Evolutionary conservation across 169 alveolate species (phyloP).

Genomic region (Plasmodium adleri): DNA sequence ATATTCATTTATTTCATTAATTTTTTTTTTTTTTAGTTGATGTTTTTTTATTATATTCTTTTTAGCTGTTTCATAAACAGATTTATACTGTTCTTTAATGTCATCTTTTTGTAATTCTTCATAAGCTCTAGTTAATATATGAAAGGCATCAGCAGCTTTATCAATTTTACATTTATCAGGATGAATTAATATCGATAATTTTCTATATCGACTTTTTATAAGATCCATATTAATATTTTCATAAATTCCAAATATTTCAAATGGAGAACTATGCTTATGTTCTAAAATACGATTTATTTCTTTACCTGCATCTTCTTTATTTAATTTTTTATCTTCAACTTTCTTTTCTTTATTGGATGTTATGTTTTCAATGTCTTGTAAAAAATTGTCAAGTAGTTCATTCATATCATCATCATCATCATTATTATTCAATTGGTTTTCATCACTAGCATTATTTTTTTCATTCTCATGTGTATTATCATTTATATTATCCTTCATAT

Average conservation of each 20-base stretch:
- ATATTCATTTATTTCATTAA: slow-evolving; percentile 75
- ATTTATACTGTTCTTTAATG: slow-evolving; percentile 84
- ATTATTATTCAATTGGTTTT: background rate
- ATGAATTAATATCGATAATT: slow-evolving; percentile 89
- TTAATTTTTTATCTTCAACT: slow-evolving; percentile 22
- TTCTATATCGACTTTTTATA: slow-evolving; percentile 80
- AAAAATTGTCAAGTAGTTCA: slow-evolving; percentile 52
- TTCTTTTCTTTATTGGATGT: slow-evolving; percentile 18
- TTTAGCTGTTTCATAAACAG: slow-evolving; percentile 87
- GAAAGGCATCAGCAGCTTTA: slow-evolving; percentile 93
- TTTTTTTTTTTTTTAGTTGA: slow-evolving; percentile 77
- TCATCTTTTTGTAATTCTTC: slow-evolving; percentile 88
- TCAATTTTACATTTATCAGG: slow-evolving; percentile 93
- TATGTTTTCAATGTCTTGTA: slow-evolving; percentile 64
- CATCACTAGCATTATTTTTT: background rate
- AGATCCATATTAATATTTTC: slow-evolving; percentile 66
- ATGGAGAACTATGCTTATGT: slow-evolving; percentile 64
- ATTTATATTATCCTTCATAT: background rate
- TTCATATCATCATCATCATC: slow-evolving; percentile 31
- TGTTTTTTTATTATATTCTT: slow-evolving; percentile 83
- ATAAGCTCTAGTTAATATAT: slow-evolving; percentile 87
- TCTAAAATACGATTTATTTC: slow-evolving; percentile 64
- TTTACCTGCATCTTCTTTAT: slow-evolving; percentile 54
- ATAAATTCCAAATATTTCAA: slow-evolving; percentile 66
- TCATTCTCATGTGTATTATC: slow-evolving; percentile 3